phyloP scores from a whole-genome alignment of 352 stramenopile species.

The Phytophthora crassamura region DNA sequence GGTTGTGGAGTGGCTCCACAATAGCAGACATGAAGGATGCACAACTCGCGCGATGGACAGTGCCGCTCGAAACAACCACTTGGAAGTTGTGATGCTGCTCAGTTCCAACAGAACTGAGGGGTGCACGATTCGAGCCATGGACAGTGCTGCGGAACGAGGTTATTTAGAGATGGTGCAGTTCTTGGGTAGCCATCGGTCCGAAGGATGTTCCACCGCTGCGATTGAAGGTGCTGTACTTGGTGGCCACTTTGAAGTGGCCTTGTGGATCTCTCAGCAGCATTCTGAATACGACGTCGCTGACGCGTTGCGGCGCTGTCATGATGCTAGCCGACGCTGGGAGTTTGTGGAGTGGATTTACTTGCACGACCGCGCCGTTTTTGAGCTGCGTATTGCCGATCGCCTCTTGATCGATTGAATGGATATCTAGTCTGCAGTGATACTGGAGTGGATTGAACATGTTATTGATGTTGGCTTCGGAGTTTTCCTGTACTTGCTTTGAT shows the following conservation, averaged over 20 bases:
- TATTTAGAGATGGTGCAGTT: slow-evolving; percentile 15
- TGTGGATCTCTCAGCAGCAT: slow-evolving; percentile 8
- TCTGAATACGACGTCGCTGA: slow-evolving; percentile 3
- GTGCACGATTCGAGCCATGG: slow-evolving; percentile 5
- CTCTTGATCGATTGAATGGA: background rate
- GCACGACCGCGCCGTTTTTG: background rate
- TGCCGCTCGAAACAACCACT: slow-evolving; percentile 6
- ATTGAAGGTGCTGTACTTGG: slow-evolving; percentile 6
- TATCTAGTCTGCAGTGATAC: no score
- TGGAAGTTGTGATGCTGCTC: slow-evolving; percentile 7
- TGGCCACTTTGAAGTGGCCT: slow-evolving; percentile 5
- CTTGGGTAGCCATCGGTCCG: background rate
- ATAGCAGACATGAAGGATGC: slow-evolving; percentile 2
- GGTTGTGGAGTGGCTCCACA: slow-evolving; percentile 20
- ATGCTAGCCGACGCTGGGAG: slow-evolving; percentile 4
- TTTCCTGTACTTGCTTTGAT: no score
- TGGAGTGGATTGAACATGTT: no score
- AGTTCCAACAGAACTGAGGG: slow-evolving; percentile 8
- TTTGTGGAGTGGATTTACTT: slow-evolving; percentile 11
- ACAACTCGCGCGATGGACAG: slow-evolving; percentile 6
- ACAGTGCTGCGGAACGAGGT: slow-evolving; percentile 2
- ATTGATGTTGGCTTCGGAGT: no score
- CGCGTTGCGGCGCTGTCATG: background rate
- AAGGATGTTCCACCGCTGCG: slow-evolving; percentile 8
- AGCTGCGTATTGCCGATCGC: background rate